Percentiles rank a stretch among this genome's conserved stretches.
Evolutionary conservation across 2,329 filamentous ascomycete genomes (phyloP).

Genomic region (Tolypocladium tropicale): DNA sequence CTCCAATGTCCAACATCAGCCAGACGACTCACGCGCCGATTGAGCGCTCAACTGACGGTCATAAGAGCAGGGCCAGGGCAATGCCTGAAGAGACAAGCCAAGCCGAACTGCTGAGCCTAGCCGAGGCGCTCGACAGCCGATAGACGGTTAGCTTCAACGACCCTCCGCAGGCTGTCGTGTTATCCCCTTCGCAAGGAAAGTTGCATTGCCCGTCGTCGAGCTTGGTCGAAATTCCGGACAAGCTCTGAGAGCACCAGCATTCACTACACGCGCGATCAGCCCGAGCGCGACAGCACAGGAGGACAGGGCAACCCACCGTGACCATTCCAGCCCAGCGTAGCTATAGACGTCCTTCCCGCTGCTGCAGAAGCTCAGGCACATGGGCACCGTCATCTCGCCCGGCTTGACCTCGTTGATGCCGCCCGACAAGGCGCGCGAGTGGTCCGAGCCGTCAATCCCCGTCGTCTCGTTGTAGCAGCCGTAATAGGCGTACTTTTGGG

Average conservation of each 20-base stretch:
- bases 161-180: conserved; percentile 42
- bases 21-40: background rate
- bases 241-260: conserved; percentile 46
- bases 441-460: conserved; percentile 26
- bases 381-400: conserved; percentile 39
- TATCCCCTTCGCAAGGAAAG: conserved; percentile 43
- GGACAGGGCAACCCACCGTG: conserved; percentile 21
- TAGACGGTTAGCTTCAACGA: conserved; percentile 38
- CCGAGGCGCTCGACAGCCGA: conserved; percentile 10
- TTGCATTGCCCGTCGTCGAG: conserved; percentile 38
- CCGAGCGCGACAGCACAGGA: background rate
- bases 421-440: conserved; percentile 35
- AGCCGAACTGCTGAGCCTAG: background rate
- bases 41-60: background rate
- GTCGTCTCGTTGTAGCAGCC: conserved; percentile 51
- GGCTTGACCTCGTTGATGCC: conserved; percentile 27
- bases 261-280: conserved; percentile 28
- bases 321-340: conserved; percentile 46
- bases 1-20: background rate
- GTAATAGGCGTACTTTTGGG: conserved; percentile 34
- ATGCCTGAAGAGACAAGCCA: background rate
- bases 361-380: conserved; percentile 42
- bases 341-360: conserved; percentile 25
- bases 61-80: background rate
- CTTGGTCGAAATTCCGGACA: conserved; percentile 35